phyloP scores from a whole-genome alignment of 192 early-diverging fungal species.

The Linnemannia zychae region DNA sequence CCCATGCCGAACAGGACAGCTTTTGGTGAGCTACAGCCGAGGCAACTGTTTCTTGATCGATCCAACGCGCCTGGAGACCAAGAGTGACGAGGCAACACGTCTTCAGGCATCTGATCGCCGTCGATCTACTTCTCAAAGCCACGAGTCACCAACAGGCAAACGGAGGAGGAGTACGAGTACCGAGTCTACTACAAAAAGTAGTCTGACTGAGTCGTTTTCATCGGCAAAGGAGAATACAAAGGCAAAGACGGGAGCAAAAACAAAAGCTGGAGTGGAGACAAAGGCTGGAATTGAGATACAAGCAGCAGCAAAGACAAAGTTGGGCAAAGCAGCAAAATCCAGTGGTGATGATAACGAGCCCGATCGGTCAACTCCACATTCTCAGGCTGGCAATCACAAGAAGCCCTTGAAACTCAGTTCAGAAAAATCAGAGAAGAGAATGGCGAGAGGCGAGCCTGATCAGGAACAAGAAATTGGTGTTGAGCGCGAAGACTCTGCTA shows the following conservation, averaged over 20 bases:
- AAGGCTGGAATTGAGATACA: no score
- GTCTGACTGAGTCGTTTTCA: background rate
- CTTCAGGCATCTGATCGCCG: background rate
- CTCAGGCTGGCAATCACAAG: background rate
- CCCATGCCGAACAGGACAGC: constrained; percentile 56
- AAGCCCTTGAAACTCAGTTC: background rate
- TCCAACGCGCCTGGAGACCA: constrained; percentile 27
- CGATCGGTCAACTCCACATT: background rate
- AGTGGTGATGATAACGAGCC: background rate
- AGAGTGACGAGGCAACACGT: background rate
- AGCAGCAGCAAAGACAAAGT: background rate
- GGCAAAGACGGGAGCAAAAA: background rate
- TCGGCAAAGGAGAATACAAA: background rate
- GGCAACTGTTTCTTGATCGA: constrained; percentile 51
- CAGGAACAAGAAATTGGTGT: background rate
- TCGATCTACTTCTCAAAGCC: background rate
- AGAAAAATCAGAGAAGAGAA: background rate
- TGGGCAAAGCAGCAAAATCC: background rate
- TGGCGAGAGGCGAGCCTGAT: background rate
- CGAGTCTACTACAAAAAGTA: background rate
- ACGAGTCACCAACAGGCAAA: constrained; percentile 31
- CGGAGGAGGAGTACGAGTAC: constrained; percentile 7
- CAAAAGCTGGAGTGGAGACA: no score
- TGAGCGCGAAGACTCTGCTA: background rate
- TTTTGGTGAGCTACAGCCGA: constrained; percentile 58